These are phyloP conservation scores for Fusarium sp. DNA, from an alignment of 2,329 filamentous ascomycete genomes.

Conservation along the genomic window DNA sequence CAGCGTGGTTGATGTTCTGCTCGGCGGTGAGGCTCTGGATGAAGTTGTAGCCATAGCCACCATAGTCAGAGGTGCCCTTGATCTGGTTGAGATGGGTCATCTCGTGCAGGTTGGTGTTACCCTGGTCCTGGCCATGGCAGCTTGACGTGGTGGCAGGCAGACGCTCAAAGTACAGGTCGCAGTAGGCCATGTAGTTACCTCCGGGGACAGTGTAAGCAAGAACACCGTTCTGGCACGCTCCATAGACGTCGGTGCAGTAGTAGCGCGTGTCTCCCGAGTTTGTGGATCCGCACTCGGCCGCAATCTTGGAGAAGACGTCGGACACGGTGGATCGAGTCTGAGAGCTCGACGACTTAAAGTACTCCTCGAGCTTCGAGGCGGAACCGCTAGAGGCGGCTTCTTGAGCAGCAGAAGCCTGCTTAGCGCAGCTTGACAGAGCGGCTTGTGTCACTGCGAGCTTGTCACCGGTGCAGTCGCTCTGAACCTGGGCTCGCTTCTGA, in stretches of 20 bases:
- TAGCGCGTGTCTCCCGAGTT: conserved; percentile 65
- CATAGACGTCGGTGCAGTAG: conserved; percentile 72
- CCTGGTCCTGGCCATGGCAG: conserved; percentile 77
- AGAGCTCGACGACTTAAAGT: conserved; percentile 73
- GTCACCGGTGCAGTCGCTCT: conserved; percentile 68
- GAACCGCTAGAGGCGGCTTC: conserved; percentile 65
- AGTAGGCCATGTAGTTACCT: conserved; percentile 72
- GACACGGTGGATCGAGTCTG: conserved; percentile 65
- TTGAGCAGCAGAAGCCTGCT: conserved; percentile 68
- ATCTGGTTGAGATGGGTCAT: conserved; percentile 72
- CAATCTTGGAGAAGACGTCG: conserved; percentile 66
- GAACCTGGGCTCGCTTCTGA: conserved; percentile 66
- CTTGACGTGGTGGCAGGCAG: conserved; percentile 64
- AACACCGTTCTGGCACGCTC: conserved; percentile 65
- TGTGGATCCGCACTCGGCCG: conserved; percentile 68
- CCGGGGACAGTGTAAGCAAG: conserved; percentile 74
- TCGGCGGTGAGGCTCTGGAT: conserved; percentile 63
- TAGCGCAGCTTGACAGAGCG: conserved; percentile 69
- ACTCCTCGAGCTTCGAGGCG: conserved; percentile 68
- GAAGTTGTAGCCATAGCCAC: conserved; percentile 70
- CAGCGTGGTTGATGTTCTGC: conserved; percentile 75
- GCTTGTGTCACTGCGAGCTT: conserved; percentile 61
- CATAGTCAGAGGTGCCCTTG: conserved; percentile 72
- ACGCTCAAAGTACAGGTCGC: conserved; percentile 70
- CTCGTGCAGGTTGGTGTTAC: conserved; percentile 76